Evolutionary conservation across 148 eudicot genomes (phyloP), one percentile per base, ranked within the genome.

Genomic region (Vaccinium macrocarpon): DNA sequence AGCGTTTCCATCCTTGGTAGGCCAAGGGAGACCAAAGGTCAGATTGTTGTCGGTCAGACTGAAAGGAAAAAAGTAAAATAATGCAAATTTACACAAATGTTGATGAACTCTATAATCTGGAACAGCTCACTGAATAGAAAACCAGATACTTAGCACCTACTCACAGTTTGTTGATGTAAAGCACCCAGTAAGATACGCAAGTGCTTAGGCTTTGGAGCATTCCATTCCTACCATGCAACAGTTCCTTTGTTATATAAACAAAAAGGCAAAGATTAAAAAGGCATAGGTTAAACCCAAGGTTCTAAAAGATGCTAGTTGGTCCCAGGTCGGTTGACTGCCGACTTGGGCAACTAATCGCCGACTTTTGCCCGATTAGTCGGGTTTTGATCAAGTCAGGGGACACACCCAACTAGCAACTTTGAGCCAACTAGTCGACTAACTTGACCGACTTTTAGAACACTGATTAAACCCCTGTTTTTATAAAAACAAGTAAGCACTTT

Each of bases 21-120:
- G 92, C 88, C 93, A 96, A 88, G 62, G 98, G 95, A 80, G 94
- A 89, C 98, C 98, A 95, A 5, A 91, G 84, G 55, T 92, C 91
- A 72, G 91, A 86, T 42, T 88, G 89, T 81, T 88, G 91, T 81
- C 85, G 86, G 18, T 83, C 85, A 78, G 95, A 88, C 98, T 95
- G 90, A 32, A 86, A 53, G 70, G 73, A 79, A 38, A 15, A 77
- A 81, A 19, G 80, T n/a, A 79, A 13, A 78, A 76, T 21, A 74
- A 74, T 75, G n/a, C 73, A 88, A 29, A 46, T 83, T 72, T 38
- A 62, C 49, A 80, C 73, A 56, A 82, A 10, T 23, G 48, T 18
- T 29, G 13, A 27, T 14, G 27, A 27, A 27, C 19, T 48, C 21
- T 9, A 19, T 56, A 10, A 53, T 29, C n/a, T 71, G 18, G 15